Evolutionary conservation across 306 rosid genomes (phyloP), one percentile per base, ranked within the genome.

Genomic region (Lagenaria siceraria): DNA sequence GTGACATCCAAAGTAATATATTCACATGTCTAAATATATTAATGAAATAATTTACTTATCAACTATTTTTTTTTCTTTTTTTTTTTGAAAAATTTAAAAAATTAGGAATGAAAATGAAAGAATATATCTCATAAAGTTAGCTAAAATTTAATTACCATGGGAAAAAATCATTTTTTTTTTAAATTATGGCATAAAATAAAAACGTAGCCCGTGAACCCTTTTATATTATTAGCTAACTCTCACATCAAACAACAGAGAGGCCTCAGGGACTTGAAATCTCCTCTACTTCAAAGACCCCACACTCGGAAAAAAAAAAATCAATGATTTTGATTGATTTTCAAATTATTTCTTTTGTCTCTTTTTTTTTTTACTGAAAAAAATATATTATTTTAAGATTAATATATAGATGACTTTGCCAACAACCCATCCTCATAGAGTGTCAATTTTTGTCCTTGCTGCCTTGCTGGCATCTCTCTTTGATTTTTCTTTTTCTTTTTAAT

Each of bases 231-330:
- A 24, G 75, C 55, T 24, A 70, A 46, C 13, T 14, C 56, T 46
- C 75, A 69, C 54, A 43, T 70, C 54, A 70, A 46, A 70, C n/a
- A 43, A 70, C 75, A 43, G 56, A 70, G 75, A 69, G 33, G 11
- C 21, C 36, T 69, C n/a, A 43, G 24, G 7, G 75, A 69, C 54
- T 69, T 43, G 75, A 69, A 69, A 43, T 42, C 75, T 24, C 55
- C 21, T 69, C 75, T 42, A 21, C 74, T 65, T 0, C 10, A 38
- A 46, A 42, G n/a, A 42, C 75, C 75, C 75, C 75, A 69, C 75
- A 51, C 0, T 51, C 12, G 42, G 13, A 33, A 10, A 35, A 66
- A 60, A 59, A 1, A 24, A 61, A 61, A 21, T 25, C 38, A 12
- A 11, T 40, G 74, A 38, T 66, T 66, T 66, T 66, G 74, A 66